These are phyloP conservation scores for Elymus sibiricus DNA, from an alignment of 176 grass and related monocot species.

Conservation along the genomic window DNA sequence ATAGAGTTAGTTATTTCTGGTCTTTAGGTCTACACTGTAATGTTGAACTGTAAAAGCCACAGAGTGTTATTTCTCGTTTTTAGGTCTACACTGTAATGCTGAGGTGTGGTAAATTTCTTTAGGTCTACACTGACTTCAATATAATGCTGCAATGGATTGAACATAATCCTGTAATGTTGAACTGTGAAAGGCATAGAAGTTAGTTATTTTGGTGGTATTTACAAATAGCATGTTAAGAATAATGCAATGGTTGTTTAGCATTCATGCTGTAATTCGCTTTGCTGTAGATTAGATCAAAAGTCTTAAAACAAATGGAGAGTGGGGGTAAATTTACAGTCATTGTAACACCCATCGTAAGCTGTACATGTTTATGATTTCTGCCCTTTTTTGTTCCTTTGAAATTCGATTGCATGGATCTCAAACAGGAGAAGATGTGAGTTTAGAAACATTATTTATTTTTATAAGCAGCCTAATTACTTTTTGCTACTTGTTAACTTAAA, in stretches of 20 bases:
- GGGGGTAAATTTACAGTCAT: neutral
- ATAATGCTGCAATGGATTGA: neutral
- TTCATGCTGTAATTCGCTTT: neutral
- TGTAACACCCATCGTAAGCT: neutral
- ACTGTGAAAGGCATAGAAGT: neutral
- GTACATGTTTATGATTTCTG: neutral
- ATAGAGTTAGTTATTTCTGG: too few species aligned
- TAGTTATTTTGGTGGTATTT: conserved; percentile 5
- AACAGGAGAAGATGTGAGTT: conserved; percentile 73
- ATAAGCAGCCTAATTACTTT: conserved; percentile 17
- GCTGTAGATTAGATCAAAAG: neutral
- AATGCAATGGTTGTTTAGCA: neutral
- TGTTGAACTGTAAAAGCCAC: too few species aligned
- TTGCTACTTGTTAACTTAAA: neutral
- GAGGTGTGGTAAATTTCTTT: too few species aligned
- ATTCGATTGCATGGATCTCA: conserved; percentile 93
- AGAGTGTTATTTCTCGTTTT: too few species aligned
- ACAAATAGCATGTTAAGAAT: neutral
- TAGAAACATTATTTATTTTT: conserved; percentile 21
- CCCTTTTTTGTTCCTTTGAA: too few species aligned
- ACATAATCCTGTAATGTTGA: neutral
- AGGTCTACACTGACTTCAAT: neutral
- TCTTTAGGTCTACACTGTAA: neutral
- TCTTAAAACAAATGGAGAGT: neutral
- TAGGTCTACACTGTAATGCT: too few species aligned